phyloP scores from a whole-genome alignment of 495 filamentous ascomycete genomes.

The Pyrenula aspistea region DNA sequence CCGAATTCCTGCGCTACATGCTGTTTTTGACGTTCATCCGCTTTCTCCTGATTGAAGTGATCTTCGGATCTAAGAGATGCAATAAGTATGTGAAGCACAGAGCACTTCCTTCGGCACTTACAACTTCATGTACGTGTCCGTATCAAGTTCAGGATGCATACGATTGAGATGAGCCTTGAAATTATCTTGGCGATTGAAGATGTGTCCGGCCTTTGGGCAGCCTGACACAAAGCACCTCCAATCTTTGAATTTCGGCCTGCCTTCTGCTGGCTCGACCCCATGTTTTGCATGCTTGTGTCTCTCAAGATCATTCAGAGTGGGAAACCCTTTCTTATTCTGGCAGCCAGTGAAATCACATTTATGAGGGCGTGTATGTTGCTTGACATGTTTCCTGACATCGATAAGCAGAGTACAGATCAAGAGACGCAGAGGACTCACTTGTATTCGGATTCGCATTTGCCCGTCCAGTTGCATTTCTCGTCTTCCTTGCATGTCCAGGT shows the following conservation, averaged over 20 bases:
- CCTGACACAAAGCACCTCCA: constrained; percentile 73
- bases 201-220: constrained; percentile 12
- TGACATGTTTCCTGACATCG: constrained; percentile 59
- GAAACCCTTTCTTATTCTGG: constrained; percentile 54
- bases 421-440: not conserved
- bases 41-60: not conserved
- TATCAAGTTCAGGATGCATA: constrained; percentile 54
- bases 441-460: not conserved
- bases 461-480: not conserved
- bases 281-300: constrained; percentile 65
- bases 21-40: not conserved
- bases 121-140: constrained; percentile 40
- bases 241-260: constrained; percentile 45
- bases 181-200: constrained; percentile 45
- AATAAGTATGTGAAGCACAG: not conserved
- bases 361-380: constrained; percentile 63
- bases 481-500: not conserved
- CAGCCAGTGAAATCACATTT: constrained; percentile 54
- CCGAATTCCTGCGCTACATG: not conserved
- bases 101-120: constrained; percentile 15
- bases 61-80: not conserved
- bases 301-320: constrained; percentile 68
- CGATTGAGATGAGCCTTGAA: constrained; percentile 75
- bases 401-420: not conserved
- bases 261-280: constrained; percentile 36